Base-by-base conservation (phyloP, 257 asterid genomes). In the Solanum chilense region DNA sequence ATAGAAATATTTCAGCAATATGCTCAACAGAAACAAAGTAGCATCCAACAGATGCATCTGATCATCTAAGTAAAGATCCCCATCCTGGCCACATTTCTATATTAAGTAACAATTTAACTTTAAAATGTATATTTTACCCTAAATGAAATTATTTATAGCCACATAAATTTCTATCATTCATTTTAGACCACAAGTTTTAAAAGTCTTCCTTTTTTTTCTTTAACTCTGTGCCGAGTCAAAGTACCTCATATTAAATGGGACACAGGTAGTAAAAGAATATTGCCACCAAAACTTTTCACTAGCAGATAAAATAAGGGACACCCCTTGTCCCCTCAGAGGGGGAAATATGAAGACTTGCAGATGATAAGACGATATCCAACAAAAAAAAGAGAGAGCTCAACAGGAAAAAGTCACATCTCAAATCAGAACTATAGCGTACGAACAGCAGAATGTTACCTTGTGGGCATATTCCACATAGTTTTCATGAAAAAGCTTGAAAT, bases 381-480 rank as follows among this genome's bases (percentile, higher is more conserved):
- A 41, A 18, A 42, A 76, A 76, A n/a, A 14, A 23, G 8, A 74
- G 84, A 78, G 68, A 27, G 11, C 16, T 18, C 68, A 29, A 60
- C 29, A 47, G 44, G 85, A 47, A 80, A 80, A 80, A 25, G 85
- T 16, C 66, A 16, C 42, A 47, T 14, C 68, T 77, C 41, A 29
- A 45, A 80, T 80, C 85, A 18, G 35, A 49, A 47, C 29, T 47
- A 27, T 78, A 47, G 42, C 5, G 4, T 71, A 71, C 12, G 18
- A 29, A 39, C 71, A 77, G 62, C 33, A 88, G 37, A 64, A 49
- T 35, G n/a, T 78, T 93, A 97, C 99, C 99, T 95, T 97, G 91
- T 92, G 96, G 20, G 99, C 99, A 86, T 97, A 97, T 92, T 97
- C 99, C 90, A 97, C 94, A 83, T 97, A 97, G 87, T 95, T 97